Evolutionary conservation across 2,329 filamentous ascomycete species (phyloP).

Genomic region (Epichloe uncinata): DNA sequence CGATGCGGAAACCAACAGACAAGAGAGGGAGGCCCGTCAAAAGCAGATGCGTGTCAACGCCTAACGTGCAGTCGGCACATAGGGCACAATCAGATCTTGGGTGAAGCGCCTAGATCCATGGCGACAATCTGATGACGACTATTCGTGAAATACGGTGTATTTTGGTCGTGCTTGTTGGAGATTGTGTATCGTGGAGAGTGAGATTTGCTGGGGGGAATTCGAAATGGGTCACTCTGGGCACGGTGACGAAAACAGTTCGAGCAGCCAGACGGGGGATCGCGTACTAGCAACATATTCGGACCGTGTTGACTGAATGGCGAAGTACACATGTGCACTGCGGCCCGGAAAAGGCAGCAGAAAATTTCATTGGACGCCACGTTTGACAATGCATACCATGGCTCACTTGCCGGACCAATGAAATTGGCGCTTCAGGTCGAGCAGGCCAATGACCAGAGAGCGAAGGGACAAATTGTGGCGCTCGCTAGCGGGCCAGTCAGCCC

Average conservation of each 20-base stretch:
- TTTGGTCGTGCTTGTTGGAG: conserved; percentile 4
- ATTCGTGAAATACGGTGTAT: conserved; percentile 1
- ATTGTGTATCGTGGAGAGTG: conserved; percentile 8
- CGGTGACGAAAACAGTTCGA: conserved; percentile 8
- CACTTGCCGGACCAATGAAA: conserved; percentile 3
- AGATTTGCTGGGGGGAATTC: background rate
- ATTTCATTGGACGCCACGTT: conserved; percentile 9
- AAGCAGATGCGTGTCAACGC: conserved; percentile 1
- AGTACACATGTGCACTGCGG: conserved; percentile 2
- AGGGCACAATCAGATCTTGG: conserved; percentile 6
- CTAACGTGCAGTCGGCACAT: conserved; percentile 5
- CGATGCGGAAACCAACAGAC: background rate
- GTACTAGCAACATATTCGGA: conserved; percentile 8
- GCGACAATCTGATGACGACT: conserved; percentile 6
- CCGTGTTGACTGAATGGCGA: background rate
- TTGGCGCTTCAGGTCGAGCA: fast-evolving
- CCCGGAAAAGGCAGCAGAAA: conserved; percentile 1
- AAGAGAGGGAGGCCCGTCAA: background rate
- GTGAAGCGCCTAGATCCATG: conserved; percentile 9
- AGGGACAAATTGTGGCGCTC: background rate
- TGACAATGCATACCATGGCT: background rate
- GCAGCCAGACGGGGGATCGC: conserved; percentile 5
- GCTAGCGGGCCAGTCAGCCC: background rate
- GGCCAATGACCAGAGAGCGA: background rate
- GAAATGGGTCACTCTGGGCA: conserved; percentile 4